phyloP scores from a whole-genome alignment of 169 alveolate species.

The Amoebophrya sp. region DNA sequence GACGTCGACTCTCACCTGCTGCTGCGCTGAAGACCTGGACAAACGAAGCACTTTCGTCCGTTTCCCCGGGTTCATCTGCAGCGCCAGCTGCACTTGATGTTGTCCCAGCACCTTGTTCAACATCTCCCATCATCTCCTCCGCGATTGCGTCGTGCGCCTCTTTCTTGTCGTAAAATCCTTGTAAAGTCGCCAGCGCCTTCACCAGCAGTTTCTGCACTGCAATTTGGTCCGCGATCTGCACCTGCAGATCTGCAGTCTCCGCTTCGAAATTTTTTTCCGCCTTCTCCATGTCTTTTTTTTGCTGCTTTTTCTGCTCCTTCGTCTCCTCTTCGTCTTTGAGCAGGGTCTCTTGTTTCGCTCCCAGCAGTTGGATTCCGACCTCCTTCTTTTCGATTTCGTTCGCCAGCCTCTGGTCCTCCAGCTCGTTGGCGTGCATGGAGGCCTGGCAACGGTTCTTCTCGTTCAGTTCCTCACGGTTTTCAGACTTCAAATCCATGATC shows the following conservation, averaged over 20 bases:
- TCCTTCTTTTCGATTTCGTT: background rate
- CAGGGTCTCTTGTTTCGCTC: background rate
- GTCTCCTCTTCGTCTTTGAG: background rate
- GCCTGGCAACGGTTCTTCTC: background rate
- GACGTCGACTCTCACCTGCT: no score
- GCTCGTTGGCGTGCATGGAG: background rate
- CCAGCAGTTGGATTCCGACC: background rate
- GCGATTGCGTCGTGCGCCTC: no score
- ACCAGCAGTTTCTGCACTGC: background rate
- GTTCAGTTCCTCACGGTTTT: background rate
- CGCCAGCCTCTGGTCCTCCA: background rate
- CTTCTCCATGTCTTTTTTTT: background rate
- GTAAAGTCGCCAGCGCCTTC: background rate
- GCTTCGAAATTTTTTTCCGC: background rate
- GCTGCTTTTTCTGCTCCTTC: background rate
- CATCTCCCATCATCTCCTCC: no score
- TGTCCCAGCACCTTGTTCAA: no score
- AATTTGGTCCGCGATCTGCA: background rate
- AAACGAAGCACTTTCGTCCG: background rate
- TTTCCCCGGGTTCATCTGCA: background rate
- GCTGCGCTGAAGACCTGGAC: background rate
- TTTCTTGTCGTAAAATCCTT: background rate
- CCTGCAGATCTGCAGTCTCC: background rate
- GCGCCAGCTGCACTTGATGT: background rate
- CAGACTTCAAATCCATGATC: background rate